These are phyloP conservation scores for Nannochloropsis limnetica DNA, from an alignment of 352 stramenopile species.

Conservation along the genomic window DNA sequence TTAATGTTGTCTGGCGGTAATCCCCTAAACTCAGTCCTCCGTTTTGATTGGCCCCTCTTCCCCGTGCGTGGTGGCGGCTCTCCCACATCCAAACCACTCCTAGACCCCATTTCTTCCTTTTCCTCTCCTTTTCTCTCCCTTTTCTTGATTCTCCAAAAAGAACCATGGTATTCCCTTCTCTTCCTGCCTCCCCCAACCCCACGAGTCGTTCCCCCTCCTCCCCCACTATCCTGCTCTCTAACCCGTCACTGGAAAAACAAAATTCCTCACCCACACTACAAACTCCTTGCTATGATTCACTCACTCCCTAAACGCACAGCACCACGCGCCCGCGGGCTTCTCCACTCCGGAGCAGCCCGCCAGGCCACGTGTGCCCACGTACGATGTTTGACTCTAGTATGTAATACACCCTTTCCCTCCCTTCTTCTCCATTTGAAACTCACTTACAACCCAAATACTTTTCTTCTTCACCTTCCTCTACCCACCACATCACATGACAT, in stretches of 20 bases:
- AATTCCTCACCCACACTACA: not conserved
- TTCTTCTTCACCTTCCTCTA: not conserved
- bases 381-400: not conserved
- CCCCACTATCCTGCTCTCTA: not conserved
- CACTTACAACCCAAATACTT: not conserved
- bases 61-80: not conserved
- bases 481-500: not conserved
- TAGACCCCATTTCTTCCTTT: too few species aligned
- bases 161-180: not conserved
- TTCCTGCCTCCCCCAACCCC: not conserved
- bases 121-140: not conserved
- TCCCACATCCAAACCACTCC: not conserved
- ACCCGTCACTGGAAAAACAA: not conserved
- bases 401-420: not conserved
- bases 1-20: not conserved
- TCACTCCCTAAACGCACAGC: not conserved
- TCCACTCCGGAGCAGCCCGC: not conserved
- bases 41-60: not conserved
- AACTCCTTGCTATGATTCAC: not conserved
- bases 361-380: not conserved
- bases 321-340: not conserved
- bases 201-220: not conserved
- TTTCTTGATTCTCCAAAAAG: not conserved
- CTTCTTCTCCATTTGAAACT: not conserved
- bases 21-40: too few species aligned